Evolutionary conservation across 306 rosid species (phyloP).

Genomic region (Crataegus laevigata): DNA sequence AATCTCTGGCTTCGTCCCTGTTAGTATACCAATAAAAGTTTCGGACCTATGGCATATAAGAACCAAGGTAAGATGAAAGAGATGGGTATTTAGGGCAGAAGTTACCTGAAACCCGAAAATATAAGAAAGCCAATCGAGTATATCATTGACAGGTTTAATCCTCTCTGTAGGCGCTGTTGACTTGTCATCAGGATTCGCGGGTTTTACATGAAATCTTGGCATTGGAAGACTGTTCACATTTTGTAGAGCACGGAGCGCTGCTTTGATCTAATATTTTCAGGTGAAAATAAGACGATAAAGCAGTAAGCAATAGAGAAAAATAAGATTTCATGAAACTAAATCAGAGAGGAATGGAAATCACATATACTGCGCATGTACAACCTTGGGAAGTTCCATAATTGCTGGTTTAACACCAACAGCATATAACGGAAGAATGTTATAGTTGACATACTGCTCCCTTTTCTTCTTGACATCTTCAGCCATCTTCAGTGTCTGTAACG

Average conservation of each 20-base stretch:
- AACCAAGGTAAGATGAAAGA: not conserved
- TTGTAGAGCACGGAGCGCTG: conserved; percentile 58
- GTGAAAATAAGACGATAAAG: not conserved
- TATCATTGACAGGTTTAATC: conserved; percentile 56
- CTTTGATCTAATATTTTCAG: conserved; percentile 54
- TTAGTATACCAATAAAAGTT: not conserved
- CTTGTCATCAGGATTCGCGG: conserved; percentile 25
- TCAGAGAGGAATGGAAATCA: not conserved
- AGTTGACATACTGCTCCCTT: conserved; percentile 54
- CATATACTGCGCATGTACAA: conserved; percentile 16
- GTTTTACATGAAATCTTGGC: conserved; percentile 43
- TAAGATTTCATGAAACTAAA: not conserved
- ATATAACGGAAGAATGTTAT: conserved; percentile 85
- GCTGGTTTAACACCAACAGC: conserved; percentile 74
- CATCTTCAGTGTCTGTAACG: conserved; percentile 47
- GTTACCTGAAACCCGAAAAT: conserved; percentile 91
- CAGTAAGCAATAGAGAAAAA: conserved; percentile 6
- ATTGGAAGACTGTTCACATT: conserved; percentile 64
- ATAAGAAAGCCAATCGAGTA: conserved; percentile 83
- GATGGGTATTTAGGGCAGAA: conserved; percentile 1
- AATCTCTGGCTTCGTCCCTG: too few species aligned
- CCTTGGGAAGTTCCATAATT: conserved; percentile 91
- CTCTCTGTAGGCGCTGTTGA: conserved; percentile 36
- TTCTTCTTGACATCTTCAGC: conserved; percentile 59
- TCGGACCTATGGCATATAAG: not conserved